Evolutionary conservation across 148 eudicot species (phyloP).

Genomic region (Diospyros kaki): DNA sequence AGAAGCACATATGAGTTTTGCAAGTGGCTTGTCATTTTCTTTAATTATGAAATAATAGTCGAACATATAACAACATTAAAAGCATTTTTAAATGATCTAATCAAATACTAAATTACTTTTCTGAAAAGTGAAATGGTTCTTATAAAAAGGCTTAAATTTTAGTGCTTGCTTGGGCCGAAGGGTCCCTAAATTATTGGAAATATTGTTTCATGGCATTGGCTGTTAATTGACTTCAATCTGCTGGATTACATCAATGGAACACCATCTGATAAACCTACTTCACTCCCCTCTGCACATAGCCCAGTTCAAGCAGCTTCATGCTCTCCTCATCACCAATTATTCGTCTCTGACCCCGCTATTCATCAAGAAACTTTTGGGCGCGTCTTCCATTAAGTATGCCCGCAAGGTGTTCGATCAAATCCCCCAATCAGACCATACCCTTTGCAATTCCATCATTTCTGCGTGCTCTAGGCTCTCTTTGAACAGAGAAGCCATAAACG

Average conservation of each 20-base stretch:
- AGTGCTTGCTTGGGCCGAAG: background rate
- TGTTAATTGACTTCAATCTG: background rate
- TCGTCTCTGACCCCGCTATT: slow-evolving; percentile 16
- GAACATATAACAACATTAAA: no score
- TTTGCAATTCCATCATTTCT: slow-evolving; percentile 40
- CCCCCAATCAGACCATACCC: slow-evolving; percentile 34
- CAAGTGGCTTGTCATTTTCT: no score
- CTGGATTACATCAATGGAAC: slow-evolving; percentile 11
- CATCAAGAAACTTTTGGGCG: slow-evolving; percentile 12
- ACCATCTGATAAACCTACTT: slow-evolving; percentile 8
- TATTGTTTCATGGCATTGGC: background rate
- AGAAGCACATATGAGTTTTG: no score
- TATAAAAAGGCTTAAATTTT: no score
- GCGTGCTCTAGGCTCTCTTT: slow-evolving; percentile 26
- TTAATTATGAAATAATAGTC: no score
- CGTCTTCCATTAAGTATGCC: slow-evolving; percentile 29
- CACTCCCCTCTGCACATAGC: slow-evolving; percentile 19
- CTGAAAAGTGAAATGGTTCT: no score
- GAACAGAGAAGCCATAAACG: slow-evolving; percentile 32
- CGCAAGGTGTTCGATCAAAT: slow-evolving; percentile 49
- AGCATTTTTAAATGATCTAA: no score
- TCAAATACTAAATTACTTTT: no score
- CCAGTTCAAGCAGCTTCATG: slow-evolving; percentile 38
- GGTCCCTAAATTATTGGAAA: background rate
- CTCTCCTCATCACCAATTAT: slow-evolving; percentile 24